Base-by-base conservation (phyloP, 2,329 filamentous ascomycete genomes). In the Trichoderma harzianum region DNA sequence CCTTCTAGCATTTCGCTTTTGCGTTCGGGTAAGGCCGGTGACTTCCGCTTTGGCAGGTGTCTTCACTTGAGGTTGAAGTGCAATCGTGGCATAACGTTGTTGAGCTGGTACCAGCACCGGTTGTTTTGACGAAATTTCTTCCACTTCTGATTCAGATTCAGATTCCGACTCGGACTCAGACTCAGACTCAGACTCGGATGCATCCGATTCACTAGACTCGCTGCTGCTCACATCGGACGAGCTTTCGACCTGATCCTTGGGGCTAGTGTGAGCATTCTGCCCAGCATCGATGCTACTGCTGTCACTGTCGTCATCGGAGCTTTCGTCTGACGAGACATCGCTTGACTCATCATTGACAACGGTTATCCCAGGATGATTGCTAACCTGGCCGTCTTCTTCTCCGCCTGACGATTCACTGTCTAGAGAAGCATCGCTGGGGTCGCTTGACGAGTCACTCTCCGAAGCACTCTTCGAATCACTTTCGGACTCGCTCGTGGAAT, bases 1-100 rank as follows among this genome's bases (percentile, higher is more conserved):
- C 57, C 87, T 82, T 32, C 87, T 82, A 10, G 83, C 83, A 73
- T 89, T 89, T 7, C 87, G 83, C 72, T 83, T 86, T 74, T 85
- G 84, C 0, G 87, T 89, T 39, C 76, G 80, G 0, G 79, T 78
- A 64, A 85, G 77, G 2, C 84, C 84, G 10, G 18, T 77, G 73
- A 1, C 79, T 79, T 7, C 83, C 5, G 14, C 34, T 5, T 66
- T 61, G 11, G 39, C 28, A 55, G 55, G 26, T 14, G n/a, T 16
- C 43, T 57, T 53, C 5, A 28, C 16, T 10, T 21, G 24, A 16
- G 30, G 11, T 18, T 65, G 26, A 65, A 10, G 36, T 58, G 55
- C 18, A 26, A 6, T 11, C 11, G 55, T 30, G n/a, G 28, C n/a
- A 10, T n/a, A 2, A 18, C 30, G n/a, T 4, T 39, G 39, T 60